Evolutionary conservation across 2,329 filamentous ascomycete species (phyloP).

Genomic region (Lasiodiplodia sp.): DNA sequence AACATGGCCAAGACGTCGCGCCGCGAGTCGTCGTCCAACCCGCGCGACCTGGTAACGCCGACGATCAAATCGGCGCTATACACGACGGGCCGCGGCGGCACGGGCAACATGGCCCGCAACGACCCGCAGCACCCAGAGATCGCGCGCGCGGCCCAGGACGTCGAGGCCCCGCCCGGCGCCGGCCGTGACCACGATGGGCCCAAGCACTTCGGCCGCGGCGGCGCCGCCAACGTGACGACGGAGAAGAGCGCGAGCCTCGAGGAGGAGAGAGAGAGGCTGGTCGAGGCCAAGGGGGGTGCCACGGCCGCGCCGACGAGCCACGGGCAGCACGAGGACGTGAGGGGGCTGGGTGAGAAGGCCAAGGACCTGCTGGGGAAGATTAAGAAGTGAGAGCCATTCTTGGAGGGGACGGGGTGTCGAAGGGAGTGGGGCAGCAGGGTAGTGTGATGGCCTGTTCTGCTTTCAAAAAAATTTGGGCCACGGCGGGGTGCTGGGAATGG

Average conservation of each 20-base stretch:
- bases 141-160: slow-evolving; percentile 83
- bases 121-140: slow-evolving; percentile 70
- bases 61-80: slow-evolving; percentile 83
- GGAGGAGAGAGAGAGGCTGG: slow-evolving; percentile 47
- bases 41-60: slow-evolving; percentile 76
- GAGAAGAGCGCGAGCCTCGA: slow-evolving; percentile 51
- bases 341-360: slow-evolving; percentile 60
- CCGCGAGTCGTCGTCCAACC: slow-evolving; percentile 34
- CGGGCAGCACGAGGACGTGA: slow-evolving; percentile 32
- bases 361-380: slow-evolving; percentile 58
- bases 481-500: neutral
- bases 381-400: slow-evolving; percentile 44
- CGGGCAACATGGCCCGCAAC: slow-evolving; percentile 84
- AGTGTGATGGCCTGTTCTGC: neutral
- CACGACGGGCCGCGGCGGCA: slow-evolving; percentile 88
- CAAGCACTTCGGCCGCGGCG: slow-evolving; percentile 75
- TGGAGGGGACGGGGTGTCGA: too few species aligned
- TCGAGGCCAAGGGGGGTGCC: slow-evolving; percentile 42
- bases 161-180: slow-evolving; percentile 60
- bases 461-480: neutral
- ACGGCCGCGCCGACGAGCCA: too few species aligned
- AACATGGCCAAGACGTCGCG: slow-evolving; percentile 55
- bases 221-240: slow-evolving; percentile 72
- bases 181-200: slow-evolving; percentile 63
- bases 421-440: neutral